Evolutionary conservation across 2,329 filamentous ascomycete genomes (phyloP), one percentile per base, ranked within the genome.

Genomic region (Monosporascus sp.): DNA sequence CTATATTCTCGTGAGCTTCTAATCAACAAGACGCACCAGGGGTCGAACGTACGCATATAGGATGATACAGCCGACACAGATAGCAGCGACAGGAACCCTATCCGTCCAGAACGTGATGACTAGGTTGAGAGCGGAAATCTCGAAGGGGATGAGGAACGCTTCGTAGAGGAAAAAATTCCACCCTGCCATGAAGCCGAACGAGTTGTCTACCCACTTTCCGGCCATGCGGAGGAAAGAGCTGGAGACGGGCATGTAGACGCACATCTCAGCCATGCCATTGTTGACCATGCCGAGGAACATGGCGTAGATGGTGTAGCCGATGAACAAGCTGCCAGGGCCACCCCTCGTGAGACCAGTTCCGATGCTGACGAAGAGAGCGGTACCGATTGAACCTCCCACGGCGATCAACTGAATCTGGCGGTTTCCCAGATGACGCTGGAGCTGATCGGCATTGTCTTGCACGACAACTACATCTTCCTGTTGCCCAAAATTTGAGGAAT

Each of bases 191-290:
- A 87, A 86, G 36, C 83, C 83, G 20, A 82, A 72, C 9, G 83
- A 76, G n/a, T 86, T 83, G 65, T 87, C 84, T 9, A 82, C 81
- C 80, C 82, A 87, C 59, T 82, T 74, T 27, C 83, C 82, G 5
- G 82, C 82, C 62, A 86, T 75, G 55, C 84, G 81, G 58, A 87
- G 79, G 64, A 86, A 87, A 2, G 80, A 80, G 57, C 83, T 83
- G 43, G 76, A 78, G 47, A 87, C 77, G 24, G 85, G 84, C 75
- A 84, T 82, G 57, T 79, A 79, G 38, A 76, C 75, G 31, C 74
- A 78, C 83, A 87, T 87, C 66, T 87, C 84, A 8, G 84, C 83
- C 54, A 86, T 74, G 56, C 77, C 78, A 63, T 86, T 87, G 74
- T 86, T 87, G 64, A 87, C 79, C 47, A 84, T 71, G 24, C 73